Evolutionary conservation across 1,284 basidiomycete species (phyloP).

Genomic region (Trichosporon ovoides): DNA sequence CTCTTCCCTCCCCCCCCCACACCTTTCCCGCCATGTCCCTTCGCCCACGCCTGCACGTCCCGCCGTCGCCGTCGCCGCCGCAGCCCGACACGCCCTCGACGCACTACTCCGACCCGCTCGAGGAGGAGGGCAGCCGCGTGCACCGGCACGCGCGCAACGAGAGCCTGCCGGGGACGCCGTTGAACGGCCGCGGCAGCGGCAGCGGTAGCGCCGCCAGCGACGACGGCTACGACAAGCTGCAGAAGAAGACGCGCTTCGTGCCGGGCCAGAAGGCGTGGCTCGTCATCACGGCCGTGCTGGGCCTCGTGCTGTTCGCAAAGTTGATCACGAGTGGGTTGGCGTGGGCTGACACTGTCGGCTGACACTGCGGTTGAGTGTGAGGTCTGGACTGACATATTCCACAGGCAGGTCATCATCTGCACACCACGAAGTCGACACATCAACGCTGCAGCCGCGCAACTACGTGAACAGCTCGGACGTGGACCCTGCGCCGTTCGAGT

Average conservation of each 20-base stretch:
- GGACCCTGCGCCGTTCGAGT: constrained; percentile 72
- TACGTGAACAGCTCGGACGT: constrained; percentile 50
- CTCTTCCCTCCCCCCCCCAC: not conserved
- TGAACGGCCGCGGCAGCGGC: not conserved
- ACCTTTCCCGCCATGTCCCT: not conserved
- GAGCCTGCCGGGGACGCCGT: not conserved
- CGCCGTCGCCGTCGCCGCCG: not conserved
- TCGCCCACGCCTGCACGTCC: constrained; percentile 7
- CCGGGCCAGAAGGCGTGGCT: constrained; percentile 34
- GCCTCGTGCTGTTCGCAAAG: constrained; percentile 33
- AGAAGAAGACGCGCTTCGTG: not conserved
- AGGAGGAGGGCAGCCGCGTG: constrained; percentile 8
- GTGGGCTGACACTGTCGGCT: no score
- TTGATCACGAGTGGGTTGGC: constrained; percentile 36
- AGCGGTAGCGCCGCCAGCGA: not conserved
- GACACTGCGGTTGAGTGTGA: no score
- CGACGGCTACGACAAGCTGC: not conserved
- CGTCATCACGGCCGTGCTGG: constrained; percentile 27
- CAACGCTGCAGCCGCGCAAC: constrained; percentile 44
- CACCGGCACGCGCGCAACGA: constrained; percentile 3
- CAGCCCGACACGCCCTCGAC: constrained; percentile 20
- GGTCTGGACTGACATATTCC: no score
- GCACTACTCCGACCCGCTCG: constrained; percentile 16
- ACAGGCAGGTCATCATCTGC: no score
- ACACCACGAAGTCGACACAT: constrained; percentile 8